A percentile compares a stretch with the other conserved stretches of the same genome.
Evolutionary conservation across 192 early-diverging fungal species (phyloP).

Genomic region (Diversispora epigaea): DNA sequence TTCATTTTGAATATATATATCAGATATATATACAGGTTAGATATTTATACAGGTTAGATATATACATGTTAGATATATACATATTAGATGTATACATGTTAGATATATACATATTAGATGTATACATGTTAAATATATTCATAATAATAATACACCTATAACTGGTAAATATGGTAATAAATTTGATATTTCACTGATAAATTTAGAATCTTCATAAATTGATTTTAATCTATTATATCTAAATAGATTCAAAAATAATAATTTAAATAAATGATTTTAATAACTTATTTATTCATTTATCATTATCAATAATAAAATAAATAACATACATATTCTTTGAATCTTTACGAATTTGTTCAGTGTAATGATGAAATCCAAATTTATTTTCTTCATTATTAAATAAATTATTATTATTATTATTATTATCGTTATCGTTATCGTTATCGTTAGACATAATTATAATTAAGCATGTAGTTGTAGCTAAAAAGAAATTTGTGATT

Average conservation of each 20-base stretch:
- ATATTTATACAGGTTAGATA: background rate
- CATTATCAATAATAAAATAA: background rate
- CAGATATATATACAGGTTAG: too few species aligned
- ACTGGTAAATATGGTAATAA: conserved; percentile 62
- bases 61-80: background rate
- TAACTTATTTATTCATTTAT: too few species aligned
- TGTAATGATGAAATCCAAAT: background rate
- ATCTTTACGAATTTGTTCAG: conserved; percentile 37
- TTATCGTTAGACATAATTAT: too few species aligned
- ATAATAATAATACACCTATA: conserved; percentile 43
- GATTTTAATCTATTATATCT: conserved; percentile 78
- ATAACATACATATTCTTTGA: conserved; percentile 41
- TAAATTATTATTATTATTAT: too few species aligned
- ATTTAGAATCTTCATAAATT: conserved; percentile 71
- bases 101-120: background rate
- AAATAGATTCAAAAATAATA: background rate
- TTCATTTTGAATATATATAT: conserved; percentile 9
- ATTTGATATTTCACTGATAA: conserved; percentile 60
- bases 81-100: background rate
- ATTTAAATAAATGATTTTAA: background rate
- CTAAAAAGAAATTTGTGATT: too few species aligned
- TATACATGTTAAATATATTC: background rate
- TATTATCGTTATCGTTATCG: too few species aligned
- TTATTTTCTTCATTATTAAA: too few species aligned
- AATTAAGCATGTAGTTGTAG: too few species aligned